A percentile compares a stretch with the other conserved stretches of the same genome.
phyloP scores from a whole-genome alignment of 2,329 filamentous ascomycete species.

The Pseudogymnoascus sp. region DNA sequence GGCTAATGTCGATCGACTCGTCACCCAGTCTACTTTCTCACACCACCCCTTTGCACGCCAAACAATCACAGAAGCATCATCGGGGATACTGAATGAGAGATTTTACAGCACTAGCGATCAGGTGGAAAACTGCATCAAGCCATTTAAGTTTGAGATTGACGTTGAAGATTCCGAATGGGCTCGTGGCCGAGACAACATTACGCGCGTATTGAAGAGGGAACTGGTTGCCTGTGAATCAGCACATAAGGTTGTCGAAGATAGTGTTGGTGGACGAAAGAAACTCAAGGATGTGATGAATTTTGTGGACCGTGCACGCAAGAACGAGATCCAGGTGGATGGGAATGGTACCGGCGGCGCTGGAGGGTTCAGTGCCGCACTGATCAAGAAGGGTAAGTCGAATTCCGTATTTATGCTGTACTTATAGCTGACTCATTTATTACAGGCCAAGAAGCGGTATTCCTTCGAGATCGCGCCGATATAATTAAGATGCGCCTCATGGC shows the following conservation, averaged over 20 bases:
- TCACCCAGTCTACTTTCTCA: constrained; percentile 76
- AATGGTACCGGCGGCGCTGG: constrained; percentile 80
- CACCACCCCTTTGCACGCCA: constrained; percentile 87
- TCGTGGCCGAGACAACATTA: constrained; percentile 76
- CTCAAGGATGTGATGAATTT: constrained; percentile 84
- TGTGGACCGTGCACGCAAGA: constrained; percentile 82
- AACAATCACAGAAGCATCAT: constrained; percentile 86
- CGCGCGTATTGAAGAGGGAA: constrained; percentile 77
- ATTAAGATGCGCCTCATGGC: constrained; percentile 85
- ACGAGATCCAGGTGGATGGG: constrained; percentile 78
- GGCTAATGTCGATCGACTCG: constrained; percentile 70
- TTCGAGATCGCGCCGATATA: constrained; percentile 83
- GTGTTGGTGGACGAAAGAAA: constrained; percentile 76
- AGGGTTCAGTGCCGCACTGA: constrained; percentile 81
- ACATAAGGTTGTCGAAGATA: constrained; percentile 66
- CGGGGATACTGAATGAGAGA: constrained; percentile 83
- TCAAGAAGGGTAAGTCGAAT: constrained; percentile 64
- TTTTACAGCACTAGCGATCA: constrained; percentile 98
- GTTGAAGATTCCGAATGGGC: constrained; percentile 86
- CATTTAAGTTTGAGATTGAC: constrained; percentile 97
- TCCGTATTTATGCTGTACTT: not conserved
- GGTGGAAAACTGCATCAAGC: constrained; percentile 98
- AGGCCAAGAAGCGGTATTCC: constrained; percentile 91
- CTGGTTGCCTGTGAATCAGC: constrained; percentile 77
- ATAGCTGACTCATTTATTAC: constrained; percentile 12